Base-by-base conservation (phyloP, 2,329 filamentous ascomycete species). In the Lachnellula suecica region DNA sequence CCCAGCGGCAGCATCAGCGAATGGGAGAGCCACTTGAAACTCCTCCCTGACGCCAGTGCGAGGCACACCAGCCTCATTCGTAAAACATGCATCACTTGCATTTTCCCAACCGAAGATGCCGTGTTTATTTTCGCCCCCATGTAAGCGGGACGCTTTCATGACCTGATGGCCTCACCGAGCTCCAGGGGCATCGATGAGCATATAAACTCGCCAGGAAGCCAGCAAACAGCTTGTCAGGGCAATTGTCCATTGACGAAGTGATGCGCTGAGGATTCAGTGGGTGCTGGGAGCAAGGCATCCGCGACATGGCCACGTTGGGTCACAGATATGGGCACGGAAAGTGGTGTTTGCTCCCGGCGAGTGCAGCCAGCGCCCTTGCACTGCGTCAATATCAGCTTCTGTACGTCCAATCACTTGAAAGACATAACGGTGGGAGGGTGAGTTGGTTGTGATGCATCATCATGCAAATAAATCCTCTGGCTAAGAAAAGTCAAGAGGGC, bases 21-120 rank as follows among this genome's bases (percentile, higher is more conserved):
- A 47, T 47, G 17, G 13, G 9, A 37, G 8, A 10, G 19, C 13
- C 24, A 19, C 25, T 44, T 15, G 24, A 29, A 44, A 9, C 43
- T 10, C 27, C 17, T 37, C 17, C 31, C 23, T 20, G 29, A 9
- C 10, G 10, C 11, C 29, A n/a, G 17, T 19, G 19, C 20, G 19
- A 37, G 19, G 5, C 22, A 47, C 24, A 29, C 44, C 31, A 38
- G 10, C 44, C 20, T 46, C 22, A 47, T 38, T 37, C 25, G 22
- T 24, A 17, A 47, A 47, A 40, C 31, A n/a, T 37, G 44, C 44
- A 38, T 35, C n/a, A n/a, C n/a, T n/a, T n/a, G n/a, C n/a, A n/a
- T 45, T 47, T 47, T 38, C 9, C 44, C 44, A 47, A 19, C 44
- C 44, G 44, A 47, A n/a, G 20, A 19, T 37, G 31, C 31, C 44